A percentile compares a stretch with the other conserved stretches of the same genome.
phyloP scores from a whole-genome alignment of 2,329 filamentous ascomycete species.

The Beauveria asiatica region DNA sequence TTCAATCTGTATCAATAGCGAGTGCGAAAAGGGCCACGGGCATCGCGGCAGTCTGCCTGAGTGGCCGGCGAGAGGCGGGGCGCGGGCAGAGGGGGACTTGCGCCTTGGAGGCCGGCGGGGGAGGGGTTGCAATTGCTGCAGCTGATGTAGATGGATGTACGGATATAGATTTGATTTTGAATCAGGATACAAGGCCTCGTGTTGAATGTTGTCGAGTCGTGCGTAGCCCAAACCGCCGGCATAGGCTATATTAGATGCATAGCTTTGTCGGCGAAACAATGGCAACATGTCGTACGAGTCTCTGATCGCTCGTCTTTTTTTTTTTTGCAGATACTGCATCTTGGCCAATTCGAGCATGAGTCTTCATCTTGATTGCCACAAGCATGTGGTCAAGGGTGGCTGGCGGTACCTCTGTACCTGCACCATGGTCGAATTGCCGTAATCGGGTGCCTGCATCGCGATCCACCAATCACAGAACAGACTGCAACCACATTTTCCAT shows the following conservation, averaged over 20 bases:
- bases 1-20: not conserved
- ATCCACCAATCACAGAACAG: conserved; percentile 15
- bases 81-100: not conserved
- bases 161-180: not conserved
- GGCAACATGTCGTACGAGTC: no score
- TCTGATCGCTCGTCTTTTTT: no score
- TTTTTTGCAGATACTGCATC: no score
- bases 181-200: not conserved
- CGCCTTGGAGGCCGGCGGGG: not conserved
- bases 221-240: no score
- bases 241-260: no score
- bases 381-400: no score
- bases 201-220: no score
- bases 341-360: no score
- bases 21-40: conserved; percentile 6
- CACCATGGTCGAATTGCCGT: not conserved
- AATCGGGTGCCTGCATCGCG: conserved; percentile 2
- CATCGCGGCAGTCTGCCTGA: conserved; percentile 4
- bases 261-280: no score
- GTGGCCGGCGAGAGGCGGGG: not conserved
- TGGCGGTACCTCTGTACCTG: no score
- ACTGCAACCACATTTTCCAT: conserved; percentile 15
- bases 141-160: not conserved
- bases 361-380: no score
- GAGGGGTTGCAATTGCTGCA: not conserved